These are phyloP conservation scores for Ophiostoma fasciatum DNA, from an alignment of 2,329 filamentous ascomycete genomes.

Conservation along the genomic window DNA sequence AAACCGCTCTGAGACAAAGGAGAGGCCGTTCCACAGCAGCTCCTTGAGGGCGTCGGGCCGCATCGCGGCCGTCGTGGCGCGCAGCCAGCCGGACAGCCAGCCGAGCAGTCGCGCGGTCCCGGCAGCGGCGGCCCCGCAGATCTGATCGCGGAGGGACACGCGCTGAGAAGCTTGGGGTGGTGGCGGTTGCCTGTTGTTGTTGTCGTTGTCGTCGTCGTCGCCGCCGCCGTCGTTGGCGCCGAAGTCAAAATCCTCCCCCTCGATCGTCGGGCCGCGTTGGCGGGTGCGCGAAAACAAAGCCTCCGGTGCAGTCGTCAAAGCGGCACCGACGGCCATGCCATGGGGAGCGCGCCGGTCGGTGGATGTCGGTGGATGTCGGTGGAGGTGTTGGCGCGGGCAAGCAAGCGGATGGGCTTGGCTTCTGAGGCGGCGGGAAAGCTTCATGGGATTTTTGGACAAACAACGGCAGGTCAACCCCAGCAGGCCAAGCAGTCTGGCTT, in stretches of 20 bases:
- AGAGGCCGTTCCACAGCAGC: conserved; percentile 10
- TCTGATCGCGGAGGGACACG: too few relatives aligned
- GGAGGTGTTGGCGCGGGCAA: neutral
- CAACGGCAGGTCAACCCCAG: too few relatives aligned
- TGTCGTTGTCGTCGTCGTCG: neutral
- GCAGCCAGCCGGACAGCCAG: conserved; percentile 9
- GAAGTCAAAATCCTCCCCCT: too few relatives aligned
- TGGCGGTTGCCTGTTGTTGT: too few relatives aligned
- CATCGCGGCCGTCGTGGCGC: conserved; percentile 9
- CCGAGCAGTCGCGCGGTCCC: neutral
- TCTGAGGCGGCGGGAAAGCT: too few relatives aligned
- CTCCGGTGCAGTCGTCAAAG: conserved; percentile 1
- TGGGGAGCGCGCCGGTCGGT: neutral
- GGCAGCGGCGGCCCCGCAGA: neutral
- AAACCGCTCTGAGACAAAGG: conserved; percentile 9
- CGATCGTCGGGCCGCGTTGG: neutral
- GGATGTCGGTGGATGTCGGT: neutral
- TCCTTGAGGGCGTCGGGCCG: conserved; percentile 8
- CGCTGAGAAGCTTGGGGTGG: too few relatives aligned
- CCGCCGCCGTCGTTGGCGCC: too few relatives aligned
- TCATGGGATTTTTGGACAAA: too few relatives aligned
- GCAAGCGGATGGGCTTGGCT: too few relatives aligned
- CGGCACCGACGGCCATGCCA: conserved; percentile 7
- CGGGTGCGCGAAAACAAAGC: neutral
- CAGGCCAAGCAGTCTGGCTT: too few relatives aligned